Base-by-base conservation (phyloP, 83 land plant species). In the Diphasiastrum complanatum region DNA sequence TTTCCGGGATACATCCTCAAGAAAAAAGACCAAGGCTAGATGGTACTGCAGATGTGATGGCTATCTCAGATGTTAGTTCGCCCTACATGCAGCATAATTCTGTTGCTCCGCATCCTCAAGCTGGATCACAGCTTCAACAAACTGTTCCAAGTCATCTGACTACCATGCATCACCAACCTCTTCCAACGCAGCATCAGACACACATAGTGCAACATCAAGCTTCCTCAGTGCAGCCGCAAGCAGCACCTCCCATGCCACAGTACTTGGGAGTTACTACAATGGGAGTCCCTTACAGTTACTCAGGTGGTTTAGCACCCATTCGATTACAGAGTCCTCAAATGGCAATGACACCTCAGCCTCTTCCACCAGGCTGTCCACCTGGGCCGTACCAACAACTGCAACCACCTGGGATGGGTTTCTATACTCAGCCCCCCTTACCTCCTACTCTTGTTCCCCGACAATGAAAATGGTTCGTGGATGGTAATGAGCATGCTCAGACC, bases 321-420 rank as follows among this genome's bases (percentile, higher is more conserved):
- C 49, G 24, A 47, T 25, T 25, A 10, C 49, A n/a, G n/a, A n/a
- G n/a, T n/a, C n/a, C n/a, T n/a, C n/a, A n/a, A n/a, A n/a, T 25
- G 11, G 24, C 49, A 10, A 4, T 10, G 49, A 20, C 49, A 47
- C 49, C 49, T 19, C 49, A 47, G 19, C 49, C 49, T 47, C 49
- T 4, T 25, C 19, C 24, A 10, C 49, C 19, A 25, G 49, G 49
- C 6, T 25, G 24, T 4, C 24, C 24, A 10, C 49, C 49, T 4
- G 49, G 19, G 24, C 49, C 5, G 6, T 47, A 3, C 11, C 3
- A 47, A 47, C 11, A 47, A 10, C 3, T 47, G 24, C 3, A 3
- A 47, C 10, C 49, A 47, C 49, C 49, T 19, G 49, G 49, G 11
- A 47, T 47, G 24, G 24, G 49, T 12, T 47, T 47, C 49, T 47